phyloP scores from a whole-genome alignment of 2,329 filamentous ascomycete species.

The Alternaria triticimaculans region DNA sequence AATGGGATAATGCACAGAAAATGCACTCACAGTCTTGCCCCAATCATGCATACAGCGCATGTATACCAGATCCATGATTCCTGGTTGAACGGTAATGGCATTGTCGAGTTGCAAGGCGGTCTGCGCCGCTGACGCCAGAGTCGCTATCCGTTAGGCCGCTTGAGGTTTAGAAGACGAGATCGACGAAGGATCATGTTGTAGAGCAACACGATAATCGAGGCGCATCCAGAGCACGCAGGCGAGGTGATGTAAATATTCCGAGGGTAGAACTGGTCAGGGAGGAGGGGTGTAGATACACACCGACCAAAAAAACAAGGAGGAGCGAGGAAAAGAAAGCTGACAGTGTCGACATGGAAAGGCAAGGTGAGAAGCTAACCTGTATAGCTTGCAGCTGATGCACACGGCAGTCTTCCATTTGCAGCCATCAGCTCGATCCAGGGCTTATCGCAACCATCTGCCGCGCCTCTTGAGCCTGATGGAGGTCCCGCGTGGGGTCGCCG shows the following conservation, averaged over 20 bases:
- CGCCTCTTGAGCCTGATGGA: conserved; percentile 1
- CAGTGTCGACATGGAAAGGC: background rate
- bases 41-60: conserved; percentile 50
- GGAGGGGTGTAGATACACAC: background rate
- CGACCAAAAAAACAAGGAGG: background rate
- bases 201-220: background rate
- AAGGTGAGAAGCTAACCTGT: conserved; percentile 6
- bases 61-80: conserved; percentile 59
- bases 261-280: background rate
- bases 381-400: conserved; percentile 11
- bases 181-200: conserved; percentile 30
- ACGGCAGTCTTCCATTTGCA: conserved; percentile 4
- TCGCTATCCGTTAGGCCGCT: conserved; percentile 24
- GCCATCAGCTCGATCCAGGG: background rate
- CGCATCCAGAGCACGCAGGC: conserved; percentile 5
- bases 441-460: conserved; percentile 7
- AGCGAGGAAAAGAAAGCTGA: conserved; percentile 5
- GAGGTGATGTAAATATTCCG: background rate
- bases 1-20: background rate
- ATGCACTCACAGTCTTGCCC: conserved; percentile 51
- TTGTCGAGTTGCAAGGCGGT: conserved; percentile 13
- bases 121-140: background rate
- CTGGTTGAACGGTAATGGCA: conserved; percentile 41
- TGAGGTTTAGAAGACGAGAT: conserved; percentile 12
- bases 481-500: conserved; percentile 6